Conservation (phyloP, 2,329 filamentous ascomycete genomes). For the Colletotrichum chlorophyti region DNA sequence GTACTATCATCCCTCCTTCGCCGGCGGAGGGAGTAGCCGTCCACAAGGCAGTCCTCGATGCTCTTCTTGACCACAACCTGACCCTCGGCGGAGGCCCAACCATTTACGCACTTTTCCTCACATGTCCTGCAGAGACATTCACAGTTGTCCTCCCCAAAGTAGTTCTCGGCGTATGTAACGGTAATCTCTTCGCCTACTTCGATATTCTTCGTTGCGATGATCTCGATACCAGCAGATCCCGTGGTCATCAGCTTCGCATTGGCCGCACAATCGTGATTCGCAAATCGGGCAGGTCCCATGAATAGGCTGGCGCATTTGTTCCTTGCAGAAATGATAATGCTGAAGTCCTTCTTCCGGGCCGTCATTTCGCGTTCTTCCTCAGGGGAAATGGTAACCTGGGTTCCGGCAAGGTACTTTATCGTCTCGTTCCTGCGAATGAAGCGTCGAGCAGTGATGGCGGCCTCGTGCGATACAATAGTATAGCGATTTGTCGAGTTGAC, state of each 20-base stretch:
- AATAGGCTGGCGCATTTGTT: slow-evolving; percentile 92
- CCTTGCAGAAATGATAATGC: slow-evolving; percentile 91
- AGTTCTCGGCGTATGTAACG: slow-evolving; percentile 93
- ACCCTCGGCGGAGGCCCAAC: slow-evolving; percentile 72
- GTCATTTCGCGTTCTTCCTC: slow-evolving; percentile 88
- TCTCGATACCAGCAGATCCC: slow-evolving; percentile 86
- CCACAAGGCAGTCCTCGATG: slow-evolving; percentile 58
- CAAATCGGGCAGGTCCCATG: slow-evolving; percentile 92
- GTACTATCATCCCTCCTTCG: slow-evolving; percentile 59
- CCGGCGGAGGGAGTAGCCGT: slow-evolving; percentile 63
- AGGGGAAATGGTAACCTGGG: slow-evolving; percentile 89
- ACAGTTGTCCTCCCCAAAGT: slow-evolving; percentile 94
- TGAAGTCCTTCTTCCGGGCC: slow-evolving; percentile 88
- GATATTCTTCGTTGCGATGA: slow-evolving; percentile 84
- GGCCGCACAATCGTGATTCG: slow-evolving; percentile 95
- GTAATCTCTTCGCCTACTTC: slow-evolving; percentile 92
- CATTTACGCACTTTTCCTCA: slow-evolving; percentile 77
- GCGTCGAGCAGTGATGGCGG: slow-evolving; percentile 81
- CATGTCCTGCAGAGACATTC: slow-evolving; percentile 93
- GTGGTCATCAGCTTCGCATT: slow-evolving; percentile 88
- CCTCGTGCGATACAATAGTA: slow-evolving; percentile 89
- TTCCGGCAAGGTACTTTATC: slow-evolving; percentile 89
- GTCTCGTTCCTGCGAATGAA: slow-evolving; percentile 82
- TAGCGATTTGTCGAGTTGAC: slow-evolving; percentile 92
- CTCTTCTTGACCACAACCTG: slow-evolving; percentile 54